These are phyloP conservation scores for Fusarium sp. DNA, from an alignment of 2,329 filamentous ascomycete species.

Conservation along the genomic window DNA sequence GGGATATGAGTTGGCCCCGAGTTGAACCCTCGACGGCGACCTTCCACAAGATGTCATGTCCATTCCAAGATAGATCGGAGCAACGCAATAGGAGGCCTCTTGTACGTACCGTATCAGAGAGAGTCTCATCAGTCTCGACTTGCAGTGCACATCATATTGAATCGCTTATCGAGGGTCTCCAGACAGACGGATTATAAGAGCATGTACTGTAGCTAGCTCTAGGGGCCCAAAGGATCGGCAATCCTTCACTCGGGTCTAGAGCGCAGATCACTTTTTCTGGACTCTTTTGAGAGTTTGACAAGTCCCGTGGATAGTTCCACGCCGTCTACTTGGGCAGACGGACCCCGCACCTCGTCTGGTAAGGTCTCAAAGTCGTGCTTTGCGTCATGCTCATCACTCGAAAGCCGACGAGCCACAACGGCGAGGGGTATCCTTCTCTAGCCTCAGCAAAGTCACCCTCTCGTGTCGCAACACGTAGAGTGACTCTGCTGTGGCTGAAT, in stretches of 20 bases:
- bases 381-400: conserved; percentile 25
- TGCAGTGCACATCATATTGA: background rate
- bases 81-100: conserved; percentile 18
- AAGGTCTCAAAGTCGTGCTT: conserved; percentile 3
- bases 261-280: conserved; percentile 30
- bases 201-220: conserved; percentile 8
- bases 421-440: conserved; percentile 18
- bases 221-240: conserved; percentile 23
- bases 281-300: conserved; percentile 15
- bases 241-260: conserved; percentile 13
- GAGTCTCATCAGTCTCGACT: background rate
- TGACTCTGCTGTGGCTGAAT: conserved; percentile 32
- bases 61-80: background rate
- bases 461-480: background rate
- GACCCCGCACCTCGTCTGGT: conserved; percentile 17
- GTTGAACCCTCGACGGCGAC: background rate
- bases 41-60: background rate
- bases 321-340: conserved; percentile 7
- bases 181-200: conserved; percentile 6
- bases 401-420: conserved; percentile 16
- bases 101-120: conserved; percentile 1
- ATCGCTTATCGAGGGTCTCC: conserved; percentile 18
- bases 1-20: background rate
- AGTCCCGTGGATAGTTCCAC: conserved; percentile 24
- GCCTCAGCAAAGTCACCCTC: conserved; percentile 15